A percentile compares a stretch with the other conserved stretches of the same genome.
Conservation (phyloP, 495 filamentous ascomycete species). For the Bombardia bombarda region DNA sequence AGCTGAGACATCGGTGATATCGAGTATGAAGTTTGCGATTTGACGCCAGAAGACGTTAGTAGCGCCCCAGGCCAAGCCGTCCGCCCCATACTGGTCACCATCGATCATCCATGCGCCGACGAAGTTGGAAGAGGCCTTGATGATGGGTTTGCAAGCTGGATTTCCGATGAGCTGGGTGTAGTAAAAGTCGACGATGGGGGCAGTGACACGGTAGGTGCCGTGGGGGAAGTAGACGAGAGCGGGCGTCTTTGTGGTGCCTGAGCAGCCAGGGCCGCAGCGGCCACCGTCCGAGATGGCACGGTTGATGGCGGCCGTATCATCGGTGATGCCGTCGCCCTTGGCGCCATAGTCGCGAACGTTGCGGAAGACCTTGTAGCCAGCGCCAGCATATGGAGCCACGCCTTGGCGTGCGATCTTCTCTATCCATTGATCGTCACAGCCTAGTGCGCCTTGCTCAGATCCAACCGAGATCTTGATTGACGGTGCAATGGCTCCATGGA, state of each 20-base stretch:
- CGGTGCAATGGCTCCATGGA: too few relatives aligned
- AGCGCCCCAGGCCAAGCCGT: conserved; percentile 30
- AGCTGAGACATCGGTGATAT: conserved; percentile 51
- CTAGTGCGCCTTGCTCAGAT: too few relatives aligned
- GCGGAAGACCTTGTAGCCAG: conserved; percentile 44
- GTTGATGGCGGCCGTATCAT: conserved; percentile 81
- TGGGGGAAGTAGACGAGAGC: conserved; percentile 71
- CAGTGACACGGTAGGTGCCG: conserved; percentile 63
- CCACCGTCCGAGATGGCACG: conserved; percentile 63
- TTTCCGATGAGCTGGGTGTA: conserved; percentile 64
- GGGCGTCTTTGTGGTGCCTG: conserved; percentile 64
- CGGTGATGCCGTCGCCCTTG: conserved; percentile 57
- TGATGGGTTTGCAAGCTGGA: conserved; percentile 52
- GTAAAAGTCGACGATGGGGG: conserved; percentile 57
- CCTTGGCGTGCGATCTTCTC: conserved; percentile 40
- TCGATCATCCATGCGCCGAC: conserved; percentile 53
- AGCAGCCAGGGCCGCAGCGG: conserved; percentile 69
- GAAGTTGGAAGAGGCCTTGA: conserved; percentile 59
- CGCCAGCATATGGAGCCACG: conserved; percentile 32
- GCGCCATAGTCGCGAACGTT: conserved; percentile 54
- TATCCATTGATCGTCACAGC: conserved; percentile 36
- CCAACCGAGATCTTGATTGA: too few relatives aligned
- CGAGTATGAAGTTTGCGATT: conserved; percentile 65
- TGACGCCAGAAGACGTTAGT: conserved; percentile 75
- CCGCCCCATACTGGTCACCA: conserved; percentile 37